Evolutionary conservation across 2,329 filamentous ascomycete species (phyloP), one percentile per base, ranked within the genome.

Genomic region (Aureobasidium sp.): DNA sequence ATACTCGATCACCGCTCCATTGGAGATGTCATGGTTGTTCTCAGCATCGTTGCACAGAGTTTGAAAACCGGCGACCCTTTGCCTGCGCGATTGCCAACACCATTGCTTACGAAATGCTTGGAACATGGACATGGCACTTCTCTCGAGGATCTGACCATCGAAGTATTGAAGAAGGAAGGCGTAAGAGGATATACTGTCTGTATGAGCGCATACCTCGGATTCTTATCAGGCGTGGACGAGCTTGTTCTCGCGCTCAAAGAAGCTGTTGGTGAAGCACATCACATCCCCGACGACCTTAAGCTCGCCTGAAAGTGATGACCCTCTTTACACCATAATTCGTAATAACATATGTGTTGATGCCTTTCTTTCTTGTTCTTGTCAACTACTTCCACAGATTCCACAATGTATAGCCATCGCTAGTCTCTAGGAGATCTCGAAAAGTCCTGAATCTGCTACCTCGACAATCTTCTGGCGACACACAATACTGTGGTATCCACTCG

Each of bases 1-100:
- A 67, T 80, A 1, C 66, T 76, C 0, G 75, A 79, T 34, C 74
- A 80, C 16, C 69, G 71, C 1, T 71, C 70, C n/a, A 76, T 82
- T 10, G 78, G 76, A 3, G 79, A 81, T 32, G 65, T 80, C 55
- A 83, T 82, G 80, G 77, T 78, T 1, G 78, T 81, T 2, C 66
- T 82, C 0, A 71, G 70, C 1, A 73, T 81, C 3, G 67, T 79
- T 7, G 78, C 80, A 53, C 78, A 81, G 54, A 70, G 78, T 2
- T 66, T 83, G 15, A 74, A 76, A 25, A 81, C 78, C 0, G 79
- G 78, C 0, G 74, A 75, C n/a, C 73, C 80, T 0, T 65, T 81
- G 0, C 80, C 80, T 0, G 77, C 79, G 57, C 70, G 79, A 3
- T 65, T 82, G 0, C 80, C 80, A 0, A 75, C 77, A 1, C 80